phyloP scores from a whole-genome alignment of 208 protist species.

The Wallacemonas sp. region DNA sequence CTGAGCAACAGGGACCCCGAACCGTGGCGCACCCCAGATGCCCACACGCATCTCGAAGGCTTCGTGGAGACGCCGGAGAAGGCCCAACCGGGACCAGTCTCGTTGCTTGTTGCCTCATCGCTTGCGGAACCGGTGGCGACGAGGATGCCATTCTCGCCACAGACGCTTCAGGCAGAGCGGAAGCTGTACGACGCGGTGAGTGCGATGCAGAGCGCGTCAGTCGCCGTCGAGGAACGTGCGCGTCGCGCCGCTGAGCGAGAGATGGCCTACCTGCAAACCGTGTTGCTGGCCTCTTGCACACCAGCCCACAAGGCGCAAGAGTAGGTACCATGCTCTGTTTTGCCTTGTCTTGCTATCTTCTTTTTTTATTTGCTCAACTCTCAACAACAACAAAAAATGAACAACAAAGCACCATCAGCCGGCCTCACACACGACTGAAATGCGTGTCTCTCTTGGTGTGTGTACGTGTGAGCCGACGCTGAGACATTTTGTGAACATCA shows the following conservation, averaged over 20 bases:
- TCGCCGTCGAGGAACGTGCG: not conserved
- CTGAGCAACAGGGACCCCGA: not conserved
- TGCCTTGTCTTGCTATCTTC: not conserved
- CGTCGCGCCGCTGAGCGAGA: conserved; percentile 8
- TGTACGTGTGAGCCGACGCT: no score
- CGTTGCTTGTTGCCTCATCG: no score
- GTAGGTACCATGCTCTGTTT: no score
- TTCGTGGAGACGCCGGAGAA: conserved; percentile 13
- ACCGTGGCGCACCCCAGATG: not conserved
- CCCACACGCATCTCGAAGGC: not conserved
- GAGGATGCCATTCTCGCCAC: not conserved
- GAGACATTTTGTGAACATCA: no score
- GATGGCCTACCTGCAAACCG: conserved; percentile 10
- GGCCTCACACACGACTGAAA: no score
- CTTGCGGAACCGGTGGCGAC: no score
- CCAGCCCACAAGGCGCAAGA: no score
- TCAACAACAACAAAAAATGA: no score
- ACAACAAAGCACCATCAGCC: no score
- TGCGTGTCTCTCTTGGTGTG: no score
- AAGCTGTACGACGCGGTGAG: conserved; percentile 14
- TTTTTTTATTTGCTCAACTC: no score
- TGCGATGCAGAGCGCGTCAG: conserved; percentile 6
- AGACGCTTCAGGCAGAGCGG: conserved; percentile 13
- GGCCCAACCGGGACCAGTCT: no score
- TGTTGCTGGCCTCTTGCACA: not conserved